Percentiles rank a stretch among this genome's conserved stretches.
Conservation (phyloP, 164 flowering plant genomes). For the Hamamelis virginiana region DNA sequence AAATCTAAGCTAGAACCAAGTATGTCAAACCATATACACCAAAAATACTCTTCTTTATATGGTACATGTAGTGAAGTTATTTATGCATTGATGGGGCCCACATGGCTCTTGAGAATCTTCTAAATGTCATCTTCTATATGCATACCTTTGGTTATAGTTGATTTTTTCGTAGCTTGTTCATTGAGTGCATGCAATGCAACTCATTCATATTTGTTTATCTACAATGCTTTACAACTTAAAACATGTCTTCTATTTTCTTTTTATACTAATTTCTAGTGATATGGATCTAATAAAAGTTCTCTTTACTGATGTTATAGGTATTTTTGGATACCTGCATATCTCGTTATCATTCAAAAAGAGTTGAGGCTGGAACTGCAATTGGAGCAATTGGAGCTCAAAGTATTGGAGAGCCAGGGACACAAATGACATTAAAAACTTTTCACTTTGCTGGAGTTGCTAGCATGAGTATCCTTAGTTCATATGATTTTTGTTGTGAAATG, state of each 20-base stretch:
- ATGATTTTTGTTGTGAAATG: not conserved
- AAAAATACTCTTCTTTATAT: no score
- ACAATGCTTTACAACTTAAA: not conserved
- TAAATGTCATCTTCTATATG: no score
- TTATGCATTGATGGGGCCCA: no score
- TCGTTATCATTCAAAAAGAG: constrained; percentile 64
- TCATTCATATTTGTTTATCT: not conserved
- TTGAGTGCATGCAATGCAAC: not conserved
- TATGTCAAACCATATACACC: no score
- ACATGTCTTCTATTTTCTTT: no score
- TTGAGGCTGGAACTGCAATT: constrained; percentile 89
- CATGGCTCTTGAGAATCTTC: no score
- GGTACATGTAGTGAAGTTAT: no score
- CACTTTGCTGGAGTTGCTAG: constrained; percentile 99
- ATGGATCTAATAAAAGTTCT: not conserved
- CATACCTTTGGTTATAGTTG: no score
- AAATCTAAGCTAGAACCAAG: no score
- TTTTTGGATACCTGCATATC: constrained; percentile 69
- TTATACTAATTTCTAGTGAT: not conserved
- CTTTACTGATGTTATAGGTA: constrained; percentile 40
- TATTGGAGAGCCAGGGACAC: constrained; percentile 99
- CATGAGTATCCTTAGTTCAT: constrained; percentile 91
- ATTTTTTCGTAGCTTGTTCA: not conserved
- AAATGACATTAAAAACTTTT: constrained; percentile 96
- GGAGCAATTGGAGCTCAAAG: constrained; percentile 99